A percentile compares a stretch with the other conserved stretches of the same genome.
These are phyloP conservation scores for Datisca glomerata DNA, from an alignment of 306 rosid genomes.

Conservation along the genomic window DNA sequence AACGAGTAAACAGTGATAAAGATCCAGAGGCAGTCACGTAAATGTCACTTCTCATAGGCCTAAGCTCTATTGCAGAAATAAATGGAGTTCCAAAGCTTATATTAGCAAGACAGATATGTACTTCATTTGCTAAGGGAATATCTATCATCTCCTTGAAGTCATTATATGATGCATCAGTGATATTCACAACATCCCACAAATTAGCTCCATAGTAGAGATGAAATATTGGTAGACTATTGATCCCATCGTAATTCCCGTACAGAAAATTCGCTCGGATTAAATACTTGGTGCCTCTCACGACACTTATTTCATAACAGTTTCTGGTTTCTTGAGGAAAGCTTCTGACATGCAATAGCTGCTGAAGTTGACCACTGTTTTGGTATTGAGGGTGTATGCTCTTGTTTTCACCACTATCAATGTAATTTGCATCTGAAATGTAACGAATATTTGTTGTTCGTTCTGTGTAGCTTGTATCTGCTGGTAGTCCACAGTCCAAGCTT, in stretches of 20 bases:
- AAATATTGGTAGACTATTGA: not conserved
- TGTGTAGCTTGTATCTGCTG: slow-evolving; percentile 6
- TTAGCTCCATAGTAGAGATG: slow-evolving; percentile 2
- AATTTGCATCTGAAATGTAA: slow-evolving; percentile 17
- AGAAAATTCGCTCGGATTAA: slow-evolving; percentile 4
- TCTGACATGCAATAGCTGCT: slow-evolving; percentile 3
- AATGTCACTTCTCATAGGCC: not conserved
- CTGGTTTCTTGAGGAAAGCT: slow-evolving; percentile 19
- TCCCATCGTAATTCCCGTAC: slow-evolving; percentile 5
- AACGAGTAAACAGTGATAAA: not conserved
- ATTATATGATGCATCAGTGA: not conserved
- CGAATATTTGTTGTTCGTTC: slow-evolving; percentile 2
- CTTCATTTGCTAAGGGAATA: not conserved
- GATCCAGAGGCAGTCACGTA: not conserved
- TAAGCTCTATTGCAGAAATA: slow-evolving; percentile 9
- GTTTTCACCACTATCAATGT: slow-evolving; percentile 9
- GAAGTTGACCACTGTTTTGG: not conserved
- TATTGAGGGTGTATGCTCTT: not conserved
- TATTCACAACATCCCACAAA: slow-evolving; percentile 5
- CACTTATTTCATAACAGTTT: slow-evolving; percentile 11
- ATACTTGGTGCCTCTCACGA: not conserved
- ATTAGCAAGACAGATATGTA: slow-evolving; percentile 9
- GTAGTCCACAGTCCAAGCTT: slow-evolving; percentile 26
- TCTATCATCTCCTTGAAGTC: not conserved
- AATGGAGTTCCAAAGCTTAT: slow-evolving; percentile 11